Base-by-base conservation (phyloP, 148 eudicot genomes). In the Linanthus parryae region DNA sequence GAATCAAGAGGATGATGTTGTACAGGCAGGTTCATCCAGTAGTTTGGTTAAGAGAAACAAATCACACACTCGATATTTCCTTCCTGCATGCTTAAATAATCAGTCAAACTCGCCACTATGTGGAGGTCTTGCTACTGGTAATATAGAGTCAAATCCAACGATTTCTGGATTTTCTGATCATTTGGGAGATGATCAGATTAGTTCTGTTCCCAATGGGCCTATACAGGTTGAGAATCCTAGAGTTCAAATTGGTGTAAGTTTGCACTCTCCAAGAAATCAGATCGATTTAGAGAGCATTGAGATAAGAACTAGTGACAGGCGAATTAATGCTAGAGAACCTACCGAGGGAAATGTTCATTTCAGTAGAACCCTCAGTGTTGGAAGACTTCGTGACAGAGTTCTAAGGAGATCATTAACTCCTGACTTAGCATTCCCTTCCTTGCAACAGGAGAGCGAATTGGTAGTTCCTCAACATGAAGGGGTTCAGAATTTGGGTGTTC, bases 351-450 rank as follows among this genome's bases (percentile, higher is more conserved):
- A 86, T 75, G 84, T 81, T 59, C 83, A 75, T 19, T 81, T 92
- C 68, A 87, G 98, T 67, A 92, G 98, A 68, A 81, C 96, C 34
- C 57, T 87, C 22, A 87, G 96, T 66, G 98, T 92, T 62, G 98
- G 98, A 71, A 84, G 98, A 63, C 98, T 92, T 24, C 94, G 98
- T 58, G 96, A 87, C 54, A 73, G 98, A 67, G 96, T 87, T 72
- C 87, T 83, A 31, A 86, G 84, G 2, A 74, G 94, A 66, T 66
- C 90, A 48, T 75, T 90, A 17, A 65, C 75, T 71, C 69, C 91
- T 30, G 85, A 84, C 40, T 64, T 69, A 48, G 62, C 74, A 57
- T 72, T 76, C 52, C 74, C 74, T 58, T 71, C 89, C 37, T 65
- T 65, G 60, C 82, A 67, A 54, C 79, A 63, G 34, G 94, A 79